Conservation (phyloP, 345 rosid species). For the Brassica nigra region DNA sequence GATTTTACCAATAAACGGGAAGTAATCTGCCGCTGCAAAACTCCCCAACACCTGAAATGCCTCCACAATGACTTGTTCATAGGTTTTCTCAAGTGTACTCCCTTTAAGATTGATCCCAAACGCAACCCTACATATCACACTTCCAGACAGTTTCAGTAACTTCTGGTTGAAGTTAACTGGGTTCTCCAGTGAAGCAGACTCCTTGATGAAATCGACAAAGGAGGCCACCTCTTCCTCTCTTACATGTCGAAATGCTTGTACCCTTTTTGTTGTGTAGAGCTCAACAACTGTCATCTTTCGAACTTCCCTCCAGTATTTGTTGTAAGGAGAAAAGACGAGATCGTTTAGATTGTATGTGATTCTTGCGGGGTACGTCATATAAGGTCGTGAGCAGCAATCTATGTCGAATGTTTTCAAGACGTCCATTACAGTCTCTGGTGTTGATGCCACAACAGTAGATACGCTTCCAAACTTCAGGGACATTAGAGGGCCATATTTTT, state of each 20-base stretch:
- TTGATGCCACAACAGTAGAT: constrained; percentile 47
- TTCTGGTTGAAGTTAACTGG: constrained; percentile 36
- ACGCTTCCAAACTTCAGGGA: constrained; percentile 45
- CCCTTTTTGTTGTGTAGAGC: constrained; percentile 46
- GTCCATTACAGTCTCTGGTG: constrained; percentile 45
- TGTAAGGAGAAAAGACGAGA: constrained; percentile 40
- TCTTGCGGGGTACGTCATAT: constrained; percentile 25
- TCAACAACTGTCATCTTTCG: constrained; percentile 44
- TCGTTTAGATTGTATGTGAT: constrained; percentile 39
- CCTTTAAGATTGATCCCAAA: constrained; percentile 43
- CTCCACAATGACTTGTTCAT: constrained; percentile 37
- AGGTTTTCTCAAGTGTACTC: constrained; percentile 38
- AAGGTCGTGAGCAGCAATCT: constrained; percentile 48
- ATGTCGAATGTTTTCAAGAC: constrained; percentile 44
- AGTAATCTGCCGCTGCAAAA: constrained; percentile 41
- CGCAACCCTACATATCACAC: constrained; percentile 35
- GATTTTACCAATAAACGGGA: constrained; percentile 45
- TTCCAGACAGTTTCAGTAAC: constrained; percentile 23
- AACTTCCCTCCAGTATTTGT: constrained; percentile 42
- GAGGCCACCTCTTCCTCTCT: constrained; percentile 42
- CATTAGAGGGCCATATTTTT: constrained; percentile 51
- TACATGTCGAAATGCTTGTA: constrained; percentile 41
- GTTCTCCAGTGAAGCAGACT: constrained; percentile 26
- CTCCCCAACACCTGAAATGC: constrained; percentile 29
- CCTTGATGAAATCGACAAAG: constrained; percentile 26